Evolutionary conservation across 257 asterid species (phyloP).

Genomic region (Solanum ossicruentum): DNA sequence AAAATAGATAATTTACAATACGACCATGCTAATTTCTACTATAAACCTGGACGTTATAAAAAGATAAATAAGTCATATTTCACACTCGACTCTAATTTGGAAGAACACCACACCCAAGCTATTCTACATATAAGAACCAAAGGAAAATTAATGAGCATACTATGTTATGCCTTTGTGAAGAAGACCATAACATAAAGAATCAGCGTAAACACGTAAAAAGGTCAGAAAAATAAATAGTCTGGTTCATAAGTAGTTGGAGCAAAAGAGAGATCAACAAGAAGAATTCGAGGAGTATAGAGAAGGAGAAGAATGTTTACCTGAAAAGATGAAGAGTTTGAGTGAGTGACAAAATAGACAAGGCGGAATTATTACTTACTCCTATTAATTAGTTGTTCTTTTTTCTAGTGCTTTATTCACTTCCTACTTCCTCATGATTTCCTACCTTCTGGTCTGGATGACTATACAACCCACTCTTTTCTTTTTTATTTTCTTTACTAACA

Average conservation of each 20-base stretch:
- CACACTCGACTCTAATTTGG: neutral
- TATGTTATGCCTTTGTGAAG: neutral
- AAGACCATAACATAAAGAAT: neutral
- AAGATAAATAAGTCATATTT: neutral
- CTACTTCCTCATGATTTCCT: too few relatives aligned
- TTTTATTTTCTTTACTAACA: too few relatives aligned
- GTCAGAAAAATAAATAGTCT: neutral
- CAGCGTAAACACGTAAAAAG: neutral
- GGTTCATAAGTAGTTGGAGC: neutral
- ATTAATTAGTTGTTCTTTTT: too few relatives aligned
- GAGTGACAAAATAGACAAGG: neutral
- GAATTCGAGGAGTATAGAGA: neutral
- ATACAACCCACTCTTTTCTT: too few relatives aligned
- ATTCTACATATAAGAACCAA: neutral
- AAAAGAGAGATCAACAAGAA: neutral
- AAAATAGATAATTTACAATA: neutral
- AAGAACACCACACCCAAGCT: neutral
- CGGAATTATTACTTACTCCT: too few relatives aligned
- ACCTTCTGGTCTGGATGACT: too few relatives aligned
- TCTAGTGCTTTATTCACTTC: too few relatives aligned
- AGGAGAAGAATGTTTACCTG: neutral
- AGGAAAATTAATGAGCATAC: neutral
- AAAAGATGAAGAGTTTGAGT: neutral
- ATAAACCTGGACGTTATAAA: neutral
- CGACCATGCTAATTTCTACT: neutral